Base-by-base conservation (phyloP, 148 eudicot genomes). In the Fagopyrum homotropicum region DNA sequence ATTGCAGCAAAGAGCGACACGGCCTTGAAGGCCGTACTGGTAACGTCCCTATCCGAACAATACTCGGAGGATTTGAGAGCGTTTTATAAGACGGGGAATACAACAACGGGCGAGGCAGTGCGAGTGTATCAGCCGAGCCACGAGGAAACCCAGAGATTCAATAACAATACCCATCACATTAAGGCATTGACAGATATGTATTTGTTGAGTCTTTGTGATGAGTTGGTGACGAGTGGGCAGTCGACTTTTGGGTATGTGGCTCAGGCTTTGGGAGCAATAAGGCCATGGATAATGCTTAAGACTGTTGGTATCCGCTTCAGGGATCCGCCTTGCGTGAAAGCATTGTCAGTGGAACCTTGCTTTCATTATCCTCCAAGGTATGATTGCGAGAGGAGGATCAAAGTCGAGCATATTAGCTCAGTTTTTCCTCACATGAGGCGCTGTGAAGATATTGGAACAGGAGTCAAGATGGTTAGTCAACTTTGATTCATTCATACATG, bases 171-270 rank as follows among this genome's bases (percentile, higher is more conserved):
- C 73, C 98, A 93, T 69, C 81, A 84, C 49, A 14, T 63, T 49
- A 89, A 85, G 78, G 90, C 93, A 14, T 87, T 81, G 86, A 87
- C 88, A 2, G 93, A 89, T 75, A 89, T 89, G 83, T 89, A 89
- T 73, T 59, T 89, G 30, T 79, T 89, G 43, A 87, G 93, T 75
- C 77, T 89, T 46, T 82, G 82, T 1, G 90, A 89, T 80, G 88
- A 81, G 75, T 68, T 89, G 79, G 86, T 89, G 54, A 89, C 93
- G 7, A 89, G 93, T 63, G 80, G 88, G 19, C 79, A 80, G 82
- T 87, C 93, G 1, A 89, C 93, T 50, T 89, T 89, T 63, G 93
- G 90, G 4, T 89, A 89, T 69, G 93, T 89, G 22, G 90, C 93
- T 75, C 89, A 87, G 47, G 82, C 88, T 73, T 85, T 89, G 35